Evolutionary conservation across 345 rosid species (phyloP), one percentile per base, ranked within the genome.

Genomic region (Hevea brasiliensis): DNA sequence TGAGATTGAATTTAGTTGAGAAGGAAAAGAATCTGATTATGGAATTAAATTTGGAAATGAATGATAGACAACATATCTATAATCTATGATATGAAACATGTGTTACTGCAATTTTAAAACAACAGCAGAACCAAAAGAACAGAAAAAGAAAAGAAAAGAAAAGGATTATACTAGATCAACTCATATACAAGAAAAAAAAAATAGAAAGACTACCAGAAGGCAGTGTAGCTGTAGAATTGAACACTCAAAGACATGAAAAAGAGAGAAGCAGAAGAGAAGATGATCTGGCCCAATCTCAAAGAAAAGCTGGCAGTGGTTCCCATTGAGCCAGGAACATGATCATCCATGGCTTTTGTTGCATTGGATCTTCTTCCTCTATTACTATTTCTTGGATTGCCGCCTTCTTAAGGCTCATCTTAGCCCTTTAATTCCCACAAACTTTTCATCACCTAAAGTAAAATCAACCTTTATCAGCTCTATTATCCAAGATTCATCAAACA

Each of bases 191-290:
- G 51, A 58, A 15, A 9, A 64, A 17, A 57, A 12, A 66, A 15
- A 13, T 35, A 1, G 32, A 40, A 32, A 12, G 41, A 44, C 56
- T 85, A 94, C 98, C 97, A 89, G 90, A 91, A 90, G 83, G 97
- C 85, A 51, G 98, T 90, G 88, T 87, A 90, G 85, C 88, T 87
- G 72, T 90, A 90, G 88, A 91, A 94, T 64, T 90, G 88, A 77
- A 82, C 90, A 68, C 89, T 97, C n/a, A 89, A 23, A 68, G 94
- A 85, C 97, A 94, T 90, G 82, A 89, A 89, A 53, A 90, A 91
- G 51, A 94, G 94, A 84, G 96, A 88, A 61, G 92, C 96, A 61
- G 84, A 80, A 27, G 98, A 89, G 77, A 94, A 92, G 5, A 87
- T 62, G 63, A 89, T 79, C 80, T 94, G 96, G 17, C 90, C 92